Base-by-base conservation (phyloP, 2,329 filamentous ascomycete genomes). In the Colletotrichum godetiae region DNA sequence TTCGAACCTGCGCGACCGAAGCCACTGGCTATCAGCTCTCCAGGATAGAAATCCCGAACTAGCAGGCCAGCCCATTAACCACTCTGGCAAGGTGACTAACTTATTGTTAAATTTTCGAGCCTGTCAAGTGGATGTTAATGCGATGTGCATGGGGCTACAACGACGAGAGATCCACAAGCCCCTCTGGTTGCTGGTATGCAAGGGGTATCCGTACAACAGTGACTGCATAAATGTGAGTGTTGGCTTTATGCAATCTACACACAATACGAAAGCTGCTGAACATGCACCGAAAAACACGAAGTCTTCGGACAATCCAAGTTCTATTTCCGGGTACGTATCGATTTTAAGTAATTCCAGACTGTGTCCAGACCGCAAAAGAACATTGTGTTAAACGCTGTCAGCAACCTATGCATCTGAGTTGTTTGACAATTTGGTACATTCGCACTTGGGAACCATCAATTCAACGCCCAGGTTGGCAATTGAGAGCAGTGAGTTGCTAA, bases 1-100 rank as follows among this genome's bases (percentile, higher is more conserved):
- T 73, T 73, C 70, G 70, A 73, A 73, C 70, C 70, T 73, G 70
- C 70, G 70, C 70, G 70, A 64, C 70, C 70, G 70, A 73, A 73
- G 70, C 59, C 70, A 73, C 70, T 73, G 66, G 66, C 70, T 70
- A 69, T 58, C 63, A 29, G 53, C 63, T 66, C 63, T 66, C 33
- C 52, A 12, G 42, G 58, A 53, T 35, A 19, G 7, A 8, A 6
- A 22, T 42, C 46, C 31, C 58, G 31, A 65, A 49, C 37, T 73
- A 73, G 70, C 70, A 73, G 70, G 70, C 66, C 70, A 73, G 70
- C 66, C 70, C 70, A 73, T 73, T 73, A 73, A 73, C 70, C 70
- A 73, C 70, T 73, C 70, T 73, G 70, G 70, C 70, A 73, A 73
- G 60, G 66, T 63, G 66, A 73, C 70, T 57, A 13, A 69, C 6